Percentiles rank a stretch among this genome's conserved stretches.
Conservation (phyloP, 2,329 filamentous ascomycete genomes). For the Fusarium oligoseptatum region DNA sequence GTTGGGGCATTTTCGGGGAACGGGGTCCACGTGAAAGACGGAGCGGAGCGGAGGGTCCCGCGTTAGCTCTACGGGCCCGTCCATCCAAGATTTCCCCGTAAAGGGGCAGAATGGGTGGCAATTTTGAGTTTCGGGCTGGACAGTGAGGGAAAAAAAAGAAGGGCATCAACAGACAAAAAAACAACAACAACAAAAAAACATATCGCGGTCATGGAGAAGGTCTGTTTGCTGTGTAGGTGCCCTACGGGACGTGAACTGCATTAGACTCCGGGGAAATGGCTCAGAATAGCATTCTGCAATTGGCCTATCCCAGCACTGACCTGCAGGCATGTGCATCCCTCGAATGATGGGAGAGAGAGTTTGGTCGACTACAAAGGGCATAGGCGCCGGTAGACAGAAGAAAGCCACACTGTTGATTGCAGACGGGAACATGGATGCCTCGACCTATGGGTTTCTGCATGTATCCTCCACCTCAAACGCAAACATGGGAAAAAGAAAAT, state of each 20-base stretch:
- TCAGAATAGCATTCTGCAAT: constrained; percentile 24
- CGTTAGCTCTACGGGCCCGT: constrained; percentile 29
- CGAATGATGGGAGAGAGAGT: constrained; percentile 18
- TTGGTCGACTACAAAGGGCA: neutral
- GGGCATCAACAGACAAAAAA: neutral
- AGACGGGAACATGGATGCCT: neutral
- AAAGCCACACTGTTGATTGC: neutral
- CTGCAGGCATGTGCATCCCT: constrained; percentile 26
- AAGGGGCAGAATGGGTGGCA: neutral
- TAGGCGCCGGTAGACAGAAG: neutral
- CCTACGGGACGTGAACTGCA: neutral
- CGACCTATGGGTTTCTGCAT: constrained; percentile 5
- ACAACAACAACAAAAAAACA: neutral
- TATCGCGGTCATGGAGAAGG: neutral
- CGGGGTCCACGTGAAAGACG: constrained; percentile 10
- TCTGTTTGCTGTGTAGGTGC: neutral
- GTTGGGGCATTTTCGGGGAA: constrained; percentile 20
- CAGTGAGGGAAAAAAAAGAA: neutral
- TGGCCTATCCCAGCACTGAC: constrained; percentile 12
- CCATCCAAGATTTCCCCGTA: constrained; percentile 19
- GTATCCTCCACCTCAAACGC: constrained; percentile 4
- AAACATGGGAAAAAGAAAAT: neutral
- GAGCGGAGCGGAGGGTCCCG: constrained; percentile 9
- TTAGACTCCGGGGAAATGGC: constrained; percentile 35
- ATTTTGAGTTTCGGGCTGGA: constrained; percentile 6